Evolutionary conservation across 2,329 filamentous ascomycete species (phyloP), one percentile per base, ranked within the genome.

Genomic region (Pseudogymnoascus sp.): DNA sequence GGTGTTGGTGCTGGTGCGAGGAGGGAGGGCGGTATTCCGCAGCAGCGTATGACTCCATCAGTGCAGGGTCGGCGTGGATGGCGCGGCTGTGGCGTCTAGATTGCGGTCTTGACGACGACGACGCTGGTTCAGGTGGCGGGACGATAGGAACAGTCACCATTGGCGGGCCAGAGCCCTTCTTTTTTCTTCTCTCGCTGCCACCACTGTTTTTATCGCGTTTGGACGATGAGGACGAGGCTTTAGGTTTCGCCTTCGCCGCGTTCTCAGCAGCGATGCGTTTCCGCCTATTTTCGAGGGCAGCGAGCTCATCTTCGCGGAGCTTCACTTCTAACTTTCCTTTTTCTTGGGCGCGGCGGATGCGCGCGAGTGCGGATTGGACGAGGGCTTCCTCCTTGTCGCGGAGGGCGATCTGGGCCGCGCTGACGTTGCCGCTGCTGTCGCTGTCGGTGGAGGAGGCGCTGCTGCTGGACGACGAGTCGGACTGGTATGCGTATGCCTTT

Each of bases 241-340:
- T 45, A 2, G 41, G 19, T 39, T 66, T 31, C 62, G 70, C 68
- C 37, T 64, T 60, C 3, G 54, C 64, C 19, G 62, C 51, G 2
- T 60, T 77, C 41, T 78, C 77, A 36, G 79, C 79, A 69, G 82
- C 79, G 70, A 86, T 78, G 65, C 87, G 84, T 73, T 86, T 84
- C 67, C 83, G 79, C 71, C 83, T 81, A 67, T 86, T 84, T 73
- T 93, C 89, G 69, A 96, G 81, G 57, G 92, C 92, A 67, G 88
- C 89, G 70, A 96, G 80, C 75, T 97, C 93, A 63, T 89, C 86
- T 71, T 87, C 84, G 69, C 84, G 92, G 67, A 98, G 82, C 73
- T 88, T 89, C 64, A 97, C 90, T 64, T 96, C 90, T 51, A 83
- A 80, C 75, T 88, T 89, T 67, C 92, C 92, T 71, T 86, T 86